These are phyloP conservation scores for Olyra latifolia DNA, from an alignment of 176 grass and related monocot genomes.

Conservation along the genomic window DNA sequence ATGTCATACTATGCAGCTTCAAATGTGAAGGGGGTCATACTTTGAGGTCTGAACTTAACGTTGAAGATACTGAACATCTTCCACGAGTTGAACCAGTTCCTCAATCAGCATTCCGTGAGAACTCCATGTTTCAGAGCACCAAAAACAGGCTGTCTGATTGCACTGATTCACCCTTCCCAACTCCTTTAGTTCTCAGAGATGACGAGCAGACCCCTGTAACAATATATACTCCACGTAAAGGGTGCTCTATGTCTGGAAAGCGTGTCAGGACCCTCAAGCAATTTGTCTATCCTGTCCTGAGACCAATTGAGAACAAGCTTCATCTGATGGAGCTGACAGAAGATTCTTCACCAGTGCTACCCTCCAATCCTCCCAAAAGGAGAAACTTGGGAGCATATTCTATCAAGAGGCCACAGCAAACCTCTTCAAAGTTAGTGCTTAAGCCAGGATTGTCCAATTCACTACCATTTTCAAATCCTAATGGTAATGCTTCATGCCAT, in stretches of 20 bases:
- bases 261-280: slow-evolving; percentile 43
- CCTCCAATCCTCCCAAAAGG: not conserved
- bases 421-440: slow-evolving; percentile 8
- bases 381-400: slow-evolving; percentile 16
- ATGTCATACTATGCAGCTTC: slow-evolving; percentile 30
- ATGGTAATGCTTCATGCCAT: slow-evolving; percentile 18
- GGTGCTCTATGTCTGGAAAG: slow-evolving; percentile 44
- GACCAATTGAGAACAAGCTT: slow-evolving; percentile 50
- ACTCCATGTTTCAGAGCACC: slow-evolving; percentile 18
- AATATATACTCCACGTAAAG: slow-evolving; percentile 49
- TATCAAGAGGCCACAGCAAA: slow-evolving; percentile 20
- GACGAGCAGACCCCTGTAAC: slow-evolving; percentile 86
- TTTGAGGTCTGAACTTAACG: slow-evolving; percentile 15
- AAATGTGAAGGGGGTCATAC: slow-evolving; percentile 6
- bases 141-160: not conserved
- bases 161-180: slow-evolving; percentile 59
- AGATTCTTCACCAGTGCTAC: not conserved
- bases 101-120: slow-evolving; percentile 21
- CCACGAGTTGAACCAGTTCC: slow-evolving; percentile 2
- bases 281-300: slow-evolving; percentile 60
- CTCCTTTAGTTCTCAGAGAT: slow-evolving; percentile 56
- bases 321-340: not conserved
- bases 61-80: slow-evolving; percentile 24
- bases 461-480: slow-evolving; percentile 1
- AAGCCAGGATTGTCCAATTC: slow-evolving; percentile 26